These are phyloP conservation scores for Neonectria ditissima DNA, from an alignment of 2,329 filamentous ascomycete species.

Conservation along the genomic window DNA sequence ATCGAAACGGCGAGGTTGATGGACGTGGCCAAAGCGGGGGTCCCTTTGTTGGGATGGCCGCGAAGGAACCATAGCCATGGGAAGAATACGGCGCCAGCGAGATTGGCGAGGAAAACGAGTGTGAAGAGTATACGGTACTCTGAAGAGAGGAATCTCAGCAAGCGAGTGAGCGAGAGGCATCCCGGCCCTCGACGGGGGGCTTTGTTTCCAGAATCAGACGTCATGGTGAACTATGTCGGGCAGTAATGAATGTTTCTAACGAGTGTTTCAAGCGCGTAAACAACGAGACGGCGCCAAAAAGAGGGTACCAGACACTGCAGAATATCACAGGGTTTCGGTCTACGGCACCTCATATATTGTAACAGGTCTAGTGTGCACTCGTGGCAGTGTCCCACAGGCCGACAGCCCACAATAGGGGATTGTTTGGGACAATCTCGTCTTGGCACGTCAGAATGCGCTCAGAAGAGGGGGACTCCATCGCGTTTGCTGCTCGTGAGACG, in stretches of 20 bases:
- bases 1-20: constrained; percentile 59
- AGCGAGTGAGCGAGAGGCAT: constrained; percentile 36
- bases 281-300: neutral
- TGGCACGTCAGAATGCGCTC: neutral
- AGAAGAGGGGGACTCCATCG: neutral
- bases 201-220: constrained; percentile 19
- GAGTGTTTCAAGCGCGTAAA: neutral
- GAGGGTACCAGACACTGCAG: neutral
- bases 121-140: constrained; percentile 64
- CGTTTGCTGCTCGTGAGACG: neutral
- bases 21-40: constrained; percentile 51
- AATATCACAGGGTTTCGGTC: neutral
- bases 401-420: neutral
- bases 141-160: constrained; percentile 36
- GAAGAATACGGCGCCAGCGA: constrained; percentile 34
- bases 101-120: constrained; percentile 59
- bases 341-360: neutral
- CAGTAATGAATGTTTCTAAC: constrained; percentile 18
- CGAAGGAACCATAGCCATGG: constrained; percentile 39
- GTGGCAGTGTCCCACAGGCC: neutral
- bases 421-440: neutral
- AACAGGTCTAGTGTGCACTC: neutral
- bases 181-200: constrained; percentile 1
- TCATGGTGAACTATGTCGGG: constrained; percentile 5
- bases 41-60: constrained; percentile 47